Percentiles rank a stretch among this genome's conserved stretches.
Evolutionary conservation across 257 asterid genomes (phyloP).

Genomic region (Solanum microdontum): DNA sequence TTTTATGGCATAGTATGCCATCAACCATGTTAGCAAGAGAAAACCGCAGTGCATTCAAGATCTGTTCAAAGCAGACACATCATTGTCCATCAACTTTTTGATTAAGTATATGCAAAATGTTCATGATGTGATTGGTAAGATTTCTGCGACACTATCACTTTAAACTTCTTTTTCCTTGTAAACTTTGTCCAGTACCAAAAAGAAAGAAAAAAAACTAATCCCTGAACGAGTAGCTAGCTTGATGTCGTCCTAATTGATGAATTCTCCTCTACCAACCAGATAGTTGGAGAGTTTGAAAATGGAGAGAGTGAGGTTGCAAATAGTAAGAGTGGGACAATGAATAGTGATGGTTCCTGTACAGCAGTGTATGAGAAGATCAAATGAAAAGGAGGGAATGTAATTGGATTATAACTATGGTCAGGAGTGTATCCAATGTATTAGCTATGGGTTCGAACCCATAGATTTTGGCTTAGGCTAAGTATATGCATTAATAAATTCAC

Average conservation of each 20-base stretch:
- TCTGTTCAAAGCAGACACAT: neutral
- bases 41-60: neutral
- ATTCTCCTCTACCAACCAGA: neutral
- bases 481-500: neutral
- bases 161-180: neutral
- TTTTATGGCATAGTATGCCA: neutral
- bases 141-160: neutral
- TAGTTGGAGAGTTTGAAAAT: neutral
- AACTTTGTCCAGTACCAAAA: neutral
- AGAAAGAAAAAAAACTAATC: neutral
- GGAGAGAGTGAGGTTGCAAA: neutral
- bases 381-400: neutral
- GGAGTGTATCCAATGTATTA: neutral
- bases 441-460: neutral
- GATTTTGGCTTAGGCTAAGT: neutral
- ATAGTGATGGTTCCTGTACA: neutral
- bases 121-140: neutral
- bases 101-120: neutral
- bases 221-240: neutral
- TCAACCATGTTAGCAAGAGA: neutral
- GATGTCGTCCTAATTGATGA: neutral
- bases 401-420: neutral
- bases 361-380: neutral
- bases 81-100: neutral
- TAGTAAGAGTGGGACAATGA: neutral